These are phyloP conservation scores for Heimioporus sp. DNA, from an alignment of 768 basidiomycete species.

Conservation along the genomic window DNA sequence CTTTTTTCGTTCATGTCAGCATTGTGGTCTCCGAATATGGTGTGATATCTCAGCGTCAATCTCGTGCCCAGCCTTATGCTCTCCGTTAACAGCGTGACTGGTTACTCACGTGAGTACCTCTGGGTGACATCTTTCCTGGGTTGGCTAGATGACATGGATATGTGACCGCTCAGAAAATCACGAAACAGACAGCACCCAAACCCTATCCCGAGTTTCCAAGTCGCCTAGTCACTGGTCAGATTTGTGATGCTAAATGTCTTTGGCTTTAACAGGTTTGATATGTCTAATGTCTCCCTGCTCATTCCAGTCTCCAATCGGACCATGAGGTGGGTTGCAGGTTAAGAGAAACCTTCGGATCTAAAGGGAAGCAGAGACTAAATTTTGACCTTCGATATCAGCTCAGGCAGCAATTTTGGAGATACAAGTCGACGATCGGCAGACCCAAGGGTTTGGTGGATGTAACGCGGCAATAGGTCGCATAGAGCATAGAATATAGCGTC, in stretches of 20 bases:
- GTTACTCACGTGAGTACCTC: slow-evolving; percentile 1
- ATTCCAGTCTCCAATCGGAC: too few relatives aligned
- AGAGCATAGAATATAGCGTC: neutral
- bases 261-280: neutral
- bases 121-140: neutral
- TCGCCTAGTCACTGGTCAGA: neutral
- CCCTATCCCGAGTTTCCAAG: neutral
- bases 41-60: slow-evolving; percentile 16
- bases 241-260: neutral
- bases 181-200: slow-evolving; percentile 4
- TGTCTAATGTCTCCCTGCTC: neutral
- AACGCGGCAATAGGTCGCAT: neutral
- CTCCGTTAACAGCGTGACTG: slow-evolving; percentile 1
- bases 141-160: neutral
- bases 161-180: slow-evolving; percentile 2
- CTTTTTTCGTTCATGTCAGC: neutral
- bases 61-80: slow-evolving; percentile 2
- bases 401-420: neutral
- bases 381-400: neutral
- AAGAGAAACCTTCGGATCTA: neutral
- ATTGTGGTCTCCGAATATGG: neutral
- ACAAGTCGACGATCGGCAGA: neutral
- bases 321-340: neutral
- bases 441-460: neutral
- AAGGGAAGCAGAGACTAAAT: neutral